These are phyloP conservation scores for Turnera subulata DNA, from an alignment of 345 rosid species.

Conservation along the genomic window DNA sequence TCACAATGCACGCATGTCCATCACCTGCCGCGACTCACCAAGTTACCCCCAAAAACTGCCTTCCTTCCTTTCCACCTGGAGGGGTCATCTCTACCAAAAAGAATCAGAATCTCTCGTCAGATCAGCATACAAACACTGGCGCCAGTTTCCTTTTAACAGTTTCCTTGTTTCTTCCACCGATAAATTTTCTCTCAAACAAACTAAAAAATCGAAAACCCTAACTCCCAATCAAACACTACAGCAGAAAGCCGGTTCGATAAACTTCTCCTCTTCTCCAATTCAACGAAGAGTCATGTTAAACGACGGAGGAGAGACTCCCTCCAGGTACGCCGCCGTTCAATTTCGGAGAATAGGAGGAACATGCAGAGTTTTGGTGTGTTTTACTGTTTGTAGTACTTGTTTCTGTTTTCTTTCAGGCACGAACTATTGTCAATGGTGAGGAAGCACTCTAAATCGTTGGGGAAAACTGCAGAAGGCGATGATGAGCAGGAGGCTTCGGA, in stretches of 20 bases:
- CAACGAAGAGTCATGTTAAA: conserved; percentile 15
- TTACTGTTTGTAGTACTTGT: not conserved
- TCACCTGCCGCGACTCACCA: not conserved
- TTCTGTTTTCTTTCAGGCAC: too few relatives aligned
- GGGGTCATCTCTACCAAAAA: not conserved
- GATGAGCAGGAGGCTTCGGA: conserved; percentile 54
- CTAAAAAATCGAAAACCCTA: not conserved
- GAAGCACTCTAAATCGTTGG: conserved; percentile 69
- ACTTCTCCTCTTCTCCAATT: not conserved
- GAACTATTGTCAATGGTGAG: conserved; percentile 82
- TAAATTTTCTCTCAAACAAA: too few relatives aligned
- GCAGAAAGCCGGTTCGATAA: too few relatives aligned
- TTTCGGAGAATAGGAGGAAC: not conserved
- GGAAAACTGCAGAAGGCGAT: conserved; percentile 38
- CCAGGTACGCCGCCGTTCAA: conserved; percentile 14
- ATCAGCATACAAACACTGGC: not conserved
- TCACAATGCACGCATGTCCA: not conserved
- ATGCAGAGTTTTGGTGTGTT: too few relatives aligned
- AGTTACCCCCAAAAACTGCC: not conserved
- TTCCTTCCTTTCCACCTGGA: not conserved
- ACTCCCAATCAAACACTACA: too few relatives aligned
- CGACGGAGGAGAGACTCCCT: conserved; percentile 23
- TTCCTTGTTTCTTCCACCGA: too few relatives aligned
- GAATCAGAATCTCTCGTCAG: not conserved
- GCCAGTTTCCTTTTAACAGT: not conserved